Evolutionary conservation across 2,329 filamentous ascomycete species (phyloP), one percentile per base, ranked within the genome.

Genomic region (Ascochyta fabae): DNA sequence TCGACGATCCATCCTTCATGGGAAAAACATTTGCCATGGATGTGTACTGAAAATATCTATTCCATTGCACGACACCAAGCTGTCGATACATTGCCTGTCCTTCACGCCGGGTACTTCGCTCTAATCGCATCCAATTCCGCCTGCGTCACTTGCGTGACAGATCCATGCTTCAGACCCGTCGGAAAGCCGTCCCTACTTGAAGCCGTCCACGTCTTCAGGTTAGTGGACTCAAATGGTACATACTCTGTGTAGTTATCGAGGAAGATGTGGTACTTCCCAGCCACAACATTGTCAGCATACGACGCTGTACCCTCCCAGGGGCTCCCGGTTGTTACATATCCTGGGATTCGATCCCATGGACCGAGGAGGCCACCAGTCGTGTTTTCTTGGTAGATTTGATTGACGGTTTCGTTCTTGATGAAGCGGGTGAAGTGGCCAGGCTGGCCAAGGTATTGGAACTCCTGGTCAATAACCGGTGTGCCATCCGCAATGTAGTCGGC

Each of bases 301-400:
- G 53, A 48, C 5, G 54, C 54, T 4, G 57, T 48, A n/a, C 59
- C 59, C 33, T 62, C 59, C 49, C 54, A 62, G 4, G 46, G 49
- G 6, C 40, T 40, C 2, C 57, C 53, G 7, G 26, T 5, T 4
- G 39, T 45, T 3, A 49, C 39, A 12, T 54, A 48, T 4, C 45
- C 48, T 2, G 53, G 53, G 1, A 62, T 36, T 2, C 47, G 38
- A 7, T 48, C 39, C 47, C 53, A 62, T 1, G 36, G 13, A 13
- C 59, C 59, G 4, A 60, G 53, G 6, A 58, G 35, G 1, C 57
- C 56, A 10, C 44, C 51, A 27, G 39, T 48, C 3, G 47, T 55
- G 12, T 50, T 52, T n/a, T 58, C 56, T 31, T 60, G 55, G 13
- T 54, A 56, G 22, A 59, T 43, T 19, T 62, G 56, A 7, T 48